Conservation (phyloP, 495 filamentous ascomycete genomes). For the Choiromyces venosus region DNA sequence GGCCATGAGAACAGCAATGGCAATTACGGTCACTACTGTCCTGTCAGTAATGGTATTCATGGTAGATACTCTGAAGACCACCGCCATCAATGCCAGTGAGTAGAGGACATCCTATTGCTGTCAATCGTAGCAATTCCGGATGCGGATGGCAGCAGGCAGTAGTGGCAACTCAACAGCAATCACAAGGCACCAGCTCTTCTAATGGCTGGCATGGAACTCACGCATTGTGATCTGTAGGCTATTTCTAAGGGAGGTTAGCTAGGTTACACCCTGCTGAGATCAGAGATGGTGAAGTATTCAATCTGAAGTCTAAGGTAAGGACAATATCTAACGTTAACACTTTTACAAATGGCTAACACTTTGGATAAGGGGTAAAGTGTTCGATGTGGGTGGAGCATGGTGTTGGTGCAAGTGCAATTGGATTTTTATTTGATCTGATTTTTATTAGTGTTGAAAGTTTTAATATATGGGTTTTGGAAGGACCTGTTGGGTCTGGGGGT, state of each 20-base stretch:
- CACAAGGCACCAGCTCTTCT: too few relatives aligned
- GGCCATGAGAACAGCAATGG: neutral
- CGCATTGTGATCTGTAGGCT: neutral
- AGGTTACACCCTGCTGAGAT: neutral
- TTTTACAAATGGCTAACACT: neutral
- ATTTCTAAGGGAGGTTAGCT: neutral
- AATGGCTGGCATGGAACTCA: too few relatives aligned
- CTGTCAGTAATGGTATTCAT: too few relatives aligned
- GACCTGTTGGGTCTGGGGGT: neutral
- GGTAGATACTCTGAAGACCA: too few relatives aligned
- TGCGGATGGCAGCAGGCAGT: too few relatives aligned
- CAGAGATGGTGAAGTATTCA: neutral
- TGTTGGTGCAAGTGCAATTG: neutral
- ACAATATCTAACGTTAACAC: neutral
- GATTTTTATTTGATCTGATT: neutral
- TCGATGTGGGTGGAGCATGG: neutral
- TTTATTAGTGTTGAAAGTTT: neutral
- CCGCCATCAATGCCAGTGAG: too few relatives aligned
- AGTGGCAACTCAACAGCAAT: too few relatives aligned
- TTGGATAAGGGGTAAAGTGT: neutral
- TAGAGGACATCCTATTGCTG: too few relatives aligned
- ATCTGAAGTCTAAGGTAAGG: neutral
- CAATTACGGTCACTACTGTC: too few relatives aligned
- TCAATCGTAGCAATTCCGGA: too few relatives aligned
- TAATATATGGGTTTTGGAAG: neutral